Percentiles rank a stretch among this genome's conserved stretches.
Conservation (phyloP, 2,329 filamentous ascomycete genomes). For the Capronia epimyces region DNA sequence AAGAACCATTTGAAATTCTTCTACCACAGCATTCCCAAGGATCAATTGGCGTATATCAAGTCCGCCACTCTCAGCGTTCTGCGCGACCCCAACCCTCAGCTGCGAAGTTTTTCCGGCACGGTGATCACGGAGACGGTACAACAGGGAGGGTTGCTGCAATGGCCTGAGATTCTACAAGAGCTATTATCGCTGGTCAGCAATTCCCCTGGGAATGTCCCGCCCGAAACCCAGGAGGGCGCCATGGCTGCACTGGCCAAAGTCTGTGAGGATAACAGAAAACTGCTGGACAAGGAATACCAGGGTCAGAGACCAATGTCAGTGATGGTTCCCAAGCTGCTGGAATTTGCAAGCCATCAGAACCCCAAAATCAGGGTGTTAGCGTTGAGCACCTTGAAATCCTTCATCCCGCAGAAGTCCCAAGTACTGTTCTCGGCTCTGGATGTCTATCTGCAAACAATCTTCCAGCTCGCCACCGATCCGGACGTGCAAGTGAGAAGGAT, state of each 20-base stretch:
- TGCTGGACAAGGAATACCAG: conserved; percentile 80
- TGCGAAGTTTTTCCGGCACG: conserved; percentile 83
- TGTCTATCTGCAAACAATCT: conserved; percentile 73
- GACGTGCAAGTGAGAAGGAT: conserved; percentile 80
- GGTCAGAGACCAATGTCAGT: conserved; percentile 82
- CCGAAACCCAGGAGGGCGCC: conserved; percentile 79
- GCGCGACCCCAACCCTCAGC: conserved; percentile 73
- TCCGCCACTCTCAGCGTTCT: conserved; percentile 71
- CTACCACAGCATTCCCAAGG: conserved; percentile 69
- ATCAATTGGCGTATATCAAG: conserved; percentile 71
- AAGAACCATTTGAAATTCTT: conserved; percentile 83
- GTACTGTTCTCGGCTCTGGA: conserved; percentile 77
- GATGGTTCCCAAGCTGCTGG: conserved; percentile 82
- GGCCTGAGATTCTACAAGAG: conserved; percentile 84
- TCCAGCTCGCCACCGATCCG: conserved; percentile 69
- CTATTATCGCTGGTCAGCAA: conserved; percentile 74
- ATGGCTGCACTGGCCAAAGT: conserved; percentile 93
- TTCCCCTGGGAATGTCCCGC: conserved; percentile 59
- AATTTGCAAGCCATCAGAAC: conserved; percentile 71
- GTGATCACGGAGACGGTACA: conserved; percentile 89
- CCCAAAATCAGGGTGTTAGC: conserved; percentile 74
- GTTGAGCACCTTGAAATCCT: conserved; percentile 82
- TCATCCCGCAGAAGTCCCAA: conserved; percentile 77
- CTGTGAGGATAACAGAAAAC: conserved; percentile 88
- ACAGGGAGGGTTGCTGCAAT: conserved; percentile 76